Evolutionary conservation across 192 early-diverging fungal genomes (phyloP), one percentile per base, ranked within the genome.

Genomic region (Coemansia javaensis): DNA sequence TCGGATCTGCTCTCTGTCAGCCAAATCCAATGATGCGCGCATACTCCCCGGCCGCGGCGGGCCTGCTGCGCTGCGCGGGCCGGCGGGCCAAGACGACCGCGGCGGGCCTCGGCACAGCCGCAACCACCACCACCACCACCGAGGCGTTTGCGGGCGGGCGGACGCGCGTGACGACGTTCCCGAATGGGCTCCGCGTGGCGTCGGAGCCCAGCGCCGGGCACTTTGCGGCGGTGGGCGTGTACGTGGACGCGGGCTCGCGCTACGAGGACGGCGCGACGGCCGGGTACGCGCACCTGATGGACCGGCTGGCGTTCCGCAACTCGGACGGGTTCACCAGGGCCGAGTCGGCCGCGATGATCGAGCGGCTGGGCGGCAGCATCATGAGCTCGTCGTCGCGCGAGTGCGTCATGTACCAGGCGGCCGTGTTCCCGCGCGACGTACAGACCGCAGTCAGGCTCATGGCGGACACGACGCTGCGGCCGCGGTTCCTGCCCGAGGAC

Each of bases 331-430:
- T 79, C 52, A 82, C 82, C 9, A 77, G 81, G 7, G 82, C 81
- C 22, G 73, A 87, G 47, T 82, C 93, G 17, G 77, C 90, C 50
- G 72, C 78, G 14, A 77, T 84, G 66, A 66, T 95, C 36, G 95
- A 96, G 51, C 79, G 83, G 28, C 72, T 96, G 14, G 93, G 96
- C 11, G 92, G 91, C 14, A 93, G 91, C 39, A 81, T 96, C 13
- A 83, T 89, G 77, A 86, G 92, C 47, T 88, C 91, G 15, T 85
- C 85, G 37, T 86, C 90, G 17, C 83, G 93, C 24, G 96, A 98
- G 61, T 79, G 87, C 42, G 92, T 98, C 68, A 90, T 93, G 83
- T 98, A 96, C 63, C 93, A 94, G 60, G 85, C 88, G 6, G 84
- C 90, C 6, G 84, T 98, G 18, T 92, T 98, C 57, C 82, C 79